Conservation (phyloP, 2,329 filamentous ascomycete genomes). For the Colletotrichum sp. region DNA sequence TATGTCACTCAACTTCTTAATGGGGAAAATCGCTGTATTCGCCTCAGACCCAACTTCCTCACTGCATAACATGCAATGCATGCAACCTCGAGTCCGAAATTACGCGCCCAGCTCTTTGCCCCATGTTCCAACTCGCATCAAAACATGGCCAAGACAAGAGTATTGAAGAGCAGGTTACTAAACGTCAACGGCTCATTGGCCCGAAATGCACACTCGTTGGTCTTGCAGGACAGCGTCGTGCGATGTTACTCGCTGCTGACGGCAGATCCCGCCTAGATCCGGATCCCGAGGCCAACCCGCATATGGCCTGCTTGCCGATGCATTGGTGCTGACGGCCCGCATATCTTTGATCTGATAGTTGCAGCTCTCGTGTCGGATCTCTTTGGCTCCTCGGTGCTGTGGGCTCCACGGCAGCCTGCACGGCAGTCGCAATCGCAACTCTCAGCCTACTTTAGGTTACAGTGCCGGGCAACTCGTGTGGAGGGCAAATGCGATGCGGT, state of each 20-base stretch:
- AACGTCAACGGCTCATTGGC: background rate
- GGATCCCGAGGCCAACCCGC: background rate
- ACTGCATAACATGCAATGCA: background rate
- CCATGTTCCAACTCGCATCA: background rate
- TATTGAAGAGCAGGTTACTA: background rate
- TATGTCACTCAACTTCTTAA: background rate
- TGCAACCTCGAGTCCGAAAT: background rate
- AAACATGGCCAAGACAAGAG: background rate
- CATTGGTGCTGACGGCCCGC: background rate
- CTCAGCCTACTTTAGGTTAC: background rate
- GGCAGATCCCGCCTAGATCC: background rate
- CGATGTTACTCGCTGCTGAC: background rate
- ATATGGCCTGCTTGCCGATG: background rate
- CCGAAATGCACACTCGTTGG: background rate
- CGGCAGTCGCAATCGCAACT: background rate
- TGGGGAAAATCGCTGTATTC: background rate
- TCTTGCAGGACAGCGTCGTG: background rate
- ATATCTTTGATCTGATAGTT: background rate
- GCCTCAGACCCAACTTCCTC: background rate
- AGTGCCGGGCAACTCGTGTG: background rate
- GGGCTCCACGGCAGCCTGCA: background rate
- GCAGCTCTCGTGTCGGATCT: background rate
- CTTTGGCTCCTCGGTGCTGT: background rate
- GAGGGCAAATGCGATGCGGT: background rate
- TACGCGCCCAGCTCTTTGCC: background rate